Conservation (phyloP, 306 rosid species). For the barrel medic (Medicago truncatula) region DNA sequence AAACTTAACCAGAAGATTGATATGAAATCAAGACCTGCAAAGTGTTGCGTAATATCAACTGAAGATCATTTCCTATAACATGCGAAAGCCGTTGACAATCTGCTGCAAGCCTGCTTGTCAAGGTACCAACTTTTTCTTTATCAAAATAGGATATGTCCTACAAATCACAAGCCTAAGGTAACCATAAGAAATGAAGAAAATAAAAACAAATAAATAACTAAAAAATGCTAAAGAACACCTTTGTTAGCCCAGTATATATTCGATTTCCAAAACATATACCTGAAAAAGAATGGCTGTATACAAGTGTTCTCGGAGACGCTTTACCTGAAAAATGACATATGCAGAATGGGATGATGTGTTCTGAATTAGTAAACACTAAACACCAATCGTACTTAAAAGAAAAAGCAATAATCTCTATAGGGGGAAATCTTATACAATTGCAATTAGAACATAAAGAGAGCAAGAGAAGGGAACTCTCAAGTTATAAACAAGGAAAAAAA, state of each 20-base stretch:
- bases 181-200: conserved; percentile 15
- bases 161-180: conserved; percentile 35
- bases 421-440: not conserved
- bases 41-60: conserved; percentile 62
- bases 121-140: conserved; percentile 71
- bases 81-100: conserved; percentile 75
- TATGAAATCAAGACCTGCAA: conserved; percentile 60
- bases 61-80: conserved; percentile 70
- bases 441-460: no score
- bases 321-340: conserved; percentile 59
- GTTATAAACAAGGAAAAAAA: no score
- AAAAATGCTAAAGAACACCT: conserved; percentile 15
- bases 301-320: conserved; percentile 61
- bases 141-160: conserved; percentile 80
- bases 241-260: conserved; percentile 16
- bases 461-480: no score
- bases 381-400: conserved; percentile 9
- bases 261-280: conserved; percentile 50
- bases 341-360: conserved; percentile 35
- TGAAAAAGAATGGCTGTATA: conserved; percentile 65
- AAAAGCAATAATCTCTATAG: not conserved
- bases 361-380: conserved; percentile 36
- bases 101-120: conserved; percentile 84
- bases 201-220: conserved; percentile 22
- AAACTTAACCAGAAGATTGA: conserved; percentile 32